These are phyloP conservation scores for Hypoxylon sp. DNA, from an alignment of 2,329 filamentous ascomycete species.

Conservation along the genomic window DNA sequence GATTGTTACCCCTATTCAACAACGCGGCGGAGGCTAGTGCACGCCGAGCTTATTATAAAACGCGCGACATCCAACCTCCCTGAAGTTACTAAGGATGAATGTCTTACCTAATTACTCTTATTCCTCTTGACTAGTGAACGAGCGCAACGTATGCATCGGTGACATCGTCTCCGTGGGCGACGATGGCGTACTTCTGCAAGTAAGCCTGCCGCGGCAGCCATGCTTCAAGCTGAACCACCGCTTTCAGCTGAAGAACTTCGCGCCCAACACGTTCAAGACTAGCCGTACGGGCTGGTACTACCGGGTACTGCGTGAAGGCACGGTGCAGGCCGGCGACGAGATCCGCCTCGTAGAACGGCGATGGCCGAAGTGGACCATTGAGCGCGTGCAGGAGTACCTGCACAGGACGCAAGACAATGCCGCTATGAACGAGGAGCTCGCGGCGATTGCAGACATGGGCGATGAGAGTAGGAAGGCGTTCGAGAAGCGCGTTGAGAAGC, in stretches of 20 bases:
- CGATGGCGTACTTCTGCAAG: constrained; percentile 67
- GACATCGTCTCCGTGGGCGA: constrained; percentile 65
- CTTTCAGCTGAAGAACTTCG: constrained; percentile 74
- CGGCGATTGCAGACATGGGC: constrained; percentile 66
- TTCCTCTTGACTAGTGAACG: constrained; percentile 62
- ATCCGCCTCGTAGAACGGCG: constrained; percentile 69
- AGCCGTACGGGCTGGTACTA: constrained; percentile 78
- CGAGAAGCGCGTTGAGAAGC: constrained; percentile 65
- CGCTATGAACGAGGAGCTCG: constrained; percentile 67
- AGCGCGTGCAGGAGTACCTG: constrained; percentile 73
- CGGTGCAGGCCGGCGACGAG: constrained; percentile 69
- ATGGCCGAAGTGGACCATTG: constrained; percentile 74
- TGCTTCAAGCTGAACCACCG: constrained; percentile 80
- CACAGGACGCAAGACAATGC: constrained; percentile 68
- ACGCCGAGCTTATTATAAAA: neutral
- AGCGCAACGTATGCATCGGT: constrained; percentile 76
- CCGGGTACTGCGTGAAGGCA: constrained; percentile 70
- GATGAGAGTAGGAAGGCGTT: constrained; percentile 66
- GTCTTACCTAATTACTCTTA: neutral
- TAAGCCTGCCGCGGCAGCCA: constrained; percentile 73
- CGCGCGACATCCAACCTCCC: neutral
- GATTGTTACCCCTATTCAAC: constrained; percentile 25
- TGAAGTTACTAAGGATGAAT: neutral
- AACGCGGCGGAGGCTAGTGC: neutral
- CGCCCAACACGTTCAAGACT: constrained; percentile 68